Evolutionary conservation across 2,329 filamentous ascomycete species (phyloP).

Genomic region (Neospermospora avenae): DNA sequence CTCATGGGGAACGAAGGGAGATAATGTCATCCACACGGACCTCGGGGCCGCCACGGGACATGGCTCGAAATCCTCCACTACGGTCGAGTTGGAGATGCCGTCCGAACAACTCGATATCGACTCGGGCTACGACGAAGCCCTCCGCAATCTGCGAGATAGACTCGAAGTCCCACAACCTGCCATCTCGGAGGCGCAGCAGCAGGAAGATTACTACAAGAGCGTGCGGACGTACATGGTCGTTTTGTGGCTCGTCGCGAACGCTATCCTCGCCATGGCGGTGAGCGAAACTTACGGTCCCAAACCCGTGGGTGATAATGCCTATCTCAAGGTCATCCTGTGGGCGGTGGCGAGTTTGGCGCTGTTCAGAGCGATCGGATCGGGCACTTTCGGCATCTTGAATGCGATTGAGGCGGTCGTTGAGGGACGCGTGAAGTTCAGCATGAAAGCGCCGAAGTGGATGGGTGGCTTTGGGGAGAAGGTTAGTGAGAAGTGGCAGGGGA

Average conservation of each 20-base stretch:
- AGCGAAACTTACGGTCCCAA: slow-evolving; percentile 76
- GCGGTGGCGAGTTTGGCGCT: slow-evolving; percentile 79
- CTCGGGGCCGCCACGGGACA: slow-evolving; percentile 80
- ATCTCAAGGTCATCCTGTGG: slow-evolving; percentile 93
- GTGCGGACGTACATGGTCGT: slow-evolving; percentile 98
- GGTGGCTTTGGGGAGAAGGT: slow-evolving; percentile 31
- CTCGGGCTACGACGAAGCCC: slow-evolving; percentile 92
- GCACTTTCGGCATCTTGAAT: slow-evolving; percentile 80
- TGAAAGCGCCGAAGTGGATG: slow-evolving; percentile 32
- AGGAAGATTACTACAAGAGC: slow-evolving; percentile 98
- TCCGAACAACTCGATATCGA: slow-evolving; percentile 98
- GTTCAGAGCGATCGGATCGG: slow-evolving; percentile 81
- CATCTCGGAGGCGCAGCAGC: slow-evolving; percentile 73
- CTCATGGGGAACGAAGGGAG: slow-evolving; percentile 97
- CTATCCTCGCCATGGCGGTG: slow-evolving; percentile 88
- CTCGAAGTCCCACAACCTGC: slow-evolving; percentile 69
- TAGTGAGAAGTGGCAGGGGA: slow-evolving; percentile 28
- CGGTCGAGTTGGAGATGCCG: slow-evolving; percentile 95
- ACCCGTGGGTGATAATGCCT: slow-evolving; percentile 77
- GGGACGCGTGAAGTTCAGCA: slow-evolving; percentile 58
- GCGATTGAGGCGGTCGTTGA: slow-evolving; percentile 82
- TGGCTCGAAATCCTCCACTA: slow-evolving; percentile 66
- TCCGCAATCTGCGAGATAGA: slow-evolving; percentile 91
- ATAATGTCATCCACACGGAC: slow-evolving; percentile 92
- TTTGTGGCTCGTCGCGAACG: slow-evolving; percentile 89